Percentiles rank a stretch among this genome's conserved stretches.
These are phyloP conservation scores for Alloteropsis semialata DNA, from an alignment of 176 grass and related monocot genomes.

Conservation along the genomic window DNA sequence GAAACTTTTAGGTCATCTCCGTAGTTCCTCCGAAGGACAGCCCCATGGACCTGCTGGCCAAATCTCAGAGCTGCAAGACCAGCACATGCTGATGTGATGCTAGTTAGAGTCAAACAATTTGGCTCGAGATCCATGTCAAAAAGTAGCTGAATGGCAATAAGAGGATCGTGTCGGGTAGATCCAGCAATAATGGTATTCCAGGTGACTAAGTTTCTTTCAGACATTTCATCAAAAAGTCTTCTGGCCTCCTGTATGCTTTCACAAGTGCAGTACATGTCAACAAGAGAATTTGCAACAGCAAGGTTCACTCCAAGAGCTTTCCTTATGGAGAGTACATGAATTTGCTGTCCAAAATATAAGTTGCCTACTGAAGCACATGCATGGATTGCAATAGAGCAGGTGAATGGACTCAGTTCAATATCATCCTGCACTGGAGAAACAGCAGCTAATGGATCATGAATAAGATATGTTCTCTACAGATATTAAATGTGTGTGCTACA, in stretches of 20 bases:
- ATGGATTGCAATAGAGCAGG: conserved; percentile 45
- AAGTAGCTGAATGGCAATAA: conserved; percentile 53
- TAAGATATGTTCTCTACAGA: conserved; percentile 4
- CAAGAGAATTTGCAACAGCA: conserved; percentile 49
- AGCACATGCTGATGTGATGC: conserved; percentile 53
- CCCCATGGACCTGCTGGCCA: conserved; percentile 52
- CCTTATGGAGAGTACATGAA: conserved; percentile 45
- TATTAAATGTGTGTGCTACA: neutral
- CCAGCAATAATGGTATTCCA: conserved; percentile 68
- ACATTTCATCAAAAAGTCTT: conserved; percentile 47
- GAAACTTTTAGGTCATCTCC: conserved; percentile 34
- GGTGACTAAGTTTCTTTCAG: conserved; percentile 41
- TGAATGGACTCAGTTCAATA: conserved; percentile 47
- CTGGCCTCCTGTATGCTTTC: conserved; percentile 32
- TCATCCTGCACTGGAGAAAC: conserved; percentile 46
- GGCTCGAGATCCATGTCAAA: conserved; percentile 32
- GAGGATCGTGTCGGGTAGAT: conserved; percentile 25
- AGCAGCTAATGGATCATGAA: conserved; percentile 15
- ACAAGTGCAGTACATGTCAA: conserved; percentile 56
- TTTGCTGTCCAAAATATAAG: conserved; percentile 38
- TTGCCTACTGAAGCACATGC: conserved; percentile 27
- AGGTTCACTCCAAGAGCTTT: conserved; percentile 38
- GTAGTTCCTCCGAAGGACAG: conserved; percentile 40
- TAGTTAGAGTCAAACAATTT: conserved; percentile 53
- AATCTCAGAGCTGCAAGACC: conserved; percentile 41